Base-by-base conservation (phyloP, 2,329 filamentous ascomycete genomes). In the Fusarium heterosporum region DNA sequence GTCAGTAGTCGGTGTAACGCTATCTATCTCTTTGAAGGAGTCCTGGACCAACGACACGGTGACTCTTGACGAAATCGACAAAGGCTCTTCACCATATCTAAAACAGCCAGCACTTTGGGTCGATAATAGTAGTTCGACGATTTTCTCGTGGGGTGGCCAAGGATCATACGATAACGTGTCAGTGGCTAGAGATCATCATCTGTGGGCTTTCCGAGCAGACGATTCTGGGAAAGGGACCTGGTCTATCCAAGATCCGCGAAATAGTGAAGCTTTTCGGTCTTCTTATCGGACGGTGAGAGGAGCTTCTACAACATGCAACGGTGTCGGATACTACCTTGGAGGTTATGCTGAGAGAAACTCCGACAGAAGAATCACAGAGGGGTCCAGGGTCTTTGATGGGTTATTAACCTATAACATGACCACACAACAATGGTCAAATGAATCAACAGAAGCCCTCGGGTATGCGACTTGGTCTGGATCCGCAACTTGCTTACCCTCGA, bases 351-450 rank as follows among this genome's bases (percentile, higher is more conserved):
- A 50, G 1, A 3, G 47, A 1, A 22, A 34, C 8, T 28, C 34
- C 2, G 47, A 50, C 19, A 10, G 40, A 3, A 14, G 47, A 10
- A 40, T 50, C 4, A 40, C 22, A 9, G 34, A 50, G 3, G 47
- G 34, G 19, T 1, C 42, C 42, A 7, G 30, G 30, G 30, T 32
- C 2, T 16, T 59, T 14, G 42, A 55, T 1, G 50, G 38, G 2
- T 12, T 55, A 3, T 12, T 59, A 6, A 55, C 42, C 4, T 59
- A 48, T 16, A 41, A 41, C 8, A 47, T 55, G 29, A 49, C 17
- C 1, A 30, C 50, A 6, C 13, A 29, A 19, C 39, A 25, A 4
- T 54, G 41, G 55, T 19, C 14, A 1, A 55, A 47, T 3, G 50
- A 42, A 16, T 55, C 50, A 0, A 59, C 26, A 1, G 26, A 59